Evolutionary conservation across 805 yeast genomes (phyloP).

Genomic region (Blastobotrys parvus): DNA sequence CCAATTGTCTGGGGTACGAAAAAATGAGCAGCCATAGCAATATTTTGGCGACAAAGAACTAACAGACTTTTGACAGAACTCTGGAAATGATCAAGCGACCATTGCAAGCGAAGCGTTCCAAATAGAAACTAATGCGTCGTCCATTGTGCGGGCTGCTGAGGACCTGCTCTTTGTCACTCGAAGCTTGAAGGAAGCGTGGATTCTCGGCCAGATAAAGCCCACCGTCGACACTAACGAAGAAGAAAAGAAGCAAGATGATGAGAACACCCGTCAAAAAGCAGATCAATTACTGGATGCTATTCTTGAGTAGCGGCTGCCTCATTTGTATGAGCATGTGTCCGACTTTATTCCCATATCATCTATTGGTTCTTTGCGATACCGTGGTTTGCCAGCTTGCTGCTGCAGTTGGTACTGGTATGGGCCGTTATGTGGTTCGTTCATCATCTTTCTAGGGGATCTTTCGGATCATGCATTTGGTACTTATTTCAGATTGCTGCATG

Average conservation of each 20-base stretch:
- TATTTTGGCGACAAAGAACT: not conserved
- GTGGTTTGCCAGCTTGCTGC: too few species aligned
- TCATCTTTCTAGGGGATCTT: too few species aligned
- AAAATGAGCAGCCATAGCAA: too few species aligned
- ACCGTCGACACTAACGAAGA: constrained; percentile 6
- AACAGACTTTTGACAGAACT: constrained; percentile 12
- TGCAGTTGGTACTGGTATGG: too few species aligned
- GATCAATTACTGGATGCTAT: constrained; percentile 13
- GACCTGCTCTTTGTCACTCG: constrained; percentile 33
- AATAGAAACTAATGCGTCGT: constrained; percentile 31
- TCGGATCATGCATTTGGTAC: too few species aligned
- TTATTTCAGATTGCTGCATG: too few species aligned
- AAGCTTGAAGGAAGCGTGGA: constrained; percentile 35
- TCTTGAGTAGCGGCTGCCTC: constrained; percentile 2
- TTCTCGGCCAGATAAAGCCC: constrained; percentile 31
- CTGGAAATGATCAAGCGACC: constrained; percentile 26
- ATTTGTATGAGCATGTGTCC: too few species aligned
- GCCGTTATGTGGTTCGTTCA: too few species aligned
- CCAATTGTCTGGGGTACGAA: constrained; percentile 21
- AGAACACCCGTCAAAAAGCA: constrained; percentile 2
- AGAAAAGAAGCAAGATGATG: constrained; percentile 6
- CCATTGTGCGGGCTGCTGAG: constrained; percentile 31
- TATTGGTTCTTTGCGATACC: too few species aligned
- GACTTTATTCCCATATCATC: too few species aligned
- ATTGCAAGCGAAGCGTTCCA: constrained; percentile 32